Percentiles rank a stretch among this genome's conserved stretches.
Evolutionary conservation across 2,329 filamentous ascomycete species (phyloP).

Genomic region (Apiospora kogelbergensis): DNA sequence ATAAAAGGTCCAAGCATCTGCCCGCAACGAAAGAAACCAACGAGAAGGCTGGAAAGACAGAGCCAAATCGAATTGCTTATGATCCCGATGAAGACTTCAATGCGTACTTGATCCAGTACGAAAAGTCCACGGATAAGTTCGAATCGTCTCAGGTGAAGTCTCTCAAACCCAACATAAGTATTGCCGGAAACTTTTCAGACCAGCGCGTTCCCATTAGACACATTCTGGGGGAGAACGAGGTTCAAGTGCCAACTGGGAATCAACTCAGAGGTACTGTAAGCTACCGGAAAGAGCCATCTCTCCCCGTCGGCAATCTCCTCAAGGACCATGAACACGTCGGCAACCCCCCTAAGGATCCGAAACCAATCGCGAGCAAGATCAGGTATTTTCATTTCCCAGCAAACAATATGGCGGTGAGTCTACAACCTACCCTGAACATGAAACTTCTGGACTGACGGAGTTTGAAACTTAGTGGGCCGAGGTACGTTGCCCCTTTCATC

Average conservation of each 20-base stretch:
- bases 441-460: background rate
- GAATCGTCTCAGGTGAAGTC: background rate
- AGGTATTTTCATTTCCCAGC: conserved; percentile 32
- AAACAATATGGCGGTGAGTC: conserved; percentile 32
- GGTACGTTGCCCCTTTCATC: conserved; percentile 16
- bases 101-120: conserved; percentile 23
- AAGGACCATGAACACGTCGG: background rate
- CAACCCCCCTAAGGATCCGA: too few species aligned
- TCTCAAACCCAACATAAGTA: background rate
- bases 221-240: conserved; percentile 11
- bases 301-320: background rate
- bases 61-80: conserved; percentile 14
- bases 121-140: background rate
- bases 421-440: conserved; percentile 5
- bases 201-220: conserved; percentile 21
- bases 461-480: conserved; percentile 26
- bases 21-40: background rate
- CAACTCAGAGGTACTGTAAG: background rate
- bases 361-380: background rate
- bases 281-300: background rate
- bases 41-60: background rate
- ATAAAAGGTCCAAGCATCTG: background rate
- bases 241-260: background rate
- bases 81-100: conserved; percentile 21
- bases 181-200: conserved; percentile 24